Conservation (phyloP, 352 stramenopile genomes). For the Phytophthora citrophthora region DNA sequence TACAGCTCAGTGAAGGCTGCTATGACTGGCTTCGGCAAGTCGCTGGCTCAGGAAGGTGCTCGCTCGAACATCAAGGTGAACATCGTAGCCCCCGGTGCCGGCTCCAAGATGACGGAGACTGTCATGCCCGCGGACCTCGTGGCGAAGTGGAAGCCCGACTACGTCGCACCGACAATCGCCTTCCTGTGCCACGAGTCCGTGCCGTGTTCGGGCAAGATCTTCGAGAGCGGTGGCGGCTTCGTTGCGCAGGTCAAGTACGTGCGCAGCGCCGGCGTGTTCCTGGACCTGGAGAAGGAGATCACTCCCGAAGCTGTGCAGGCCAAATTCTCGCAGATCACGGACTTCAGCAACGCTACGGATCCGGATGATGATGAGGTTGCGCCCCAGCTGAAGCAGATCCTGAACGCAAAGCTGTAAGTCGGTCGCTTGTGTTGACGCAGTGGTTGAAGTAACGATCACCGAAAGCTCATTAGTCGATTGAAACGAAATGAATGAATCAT, state of each 20-base stretch:
- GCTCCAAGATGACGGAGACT: slow-evolving; percentile 88
- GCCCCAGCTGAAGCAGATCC: slow-evolving; percentile 84
- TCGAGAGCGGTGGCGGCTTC: slow-evolving; percentile 88
- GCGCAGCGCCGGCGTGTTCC: slow-evolving; percentile 69
- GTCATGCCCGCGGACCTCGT: slow-evolving; percentile 87
- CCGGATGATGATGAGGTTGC: slow-evolving; percentile 79
- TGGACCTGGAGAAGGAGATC: slow-evolving; percentile 76
- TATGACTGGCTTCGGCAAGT: slow-evolving; percentile 93
- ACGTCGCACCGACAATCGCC: slow-evolving; percentile 86
- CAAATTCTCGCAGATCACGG: slow-evolving; percentile 78
- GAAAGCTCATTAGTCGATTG: slow-evolving; percentile 11
- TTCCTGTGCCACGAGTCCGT: slow-evolving; percentile 89
- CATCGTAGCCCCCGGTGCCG: slow-evolving; percentile 84
- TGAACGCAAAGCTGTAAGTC: slow-evolving; percentile 73
- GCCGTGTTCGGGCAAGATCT: slow-evolving; percentile 74
- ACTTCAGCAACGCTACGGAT: slow-evolving; percentile 79
- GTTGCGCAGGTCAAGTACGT: slow-evolving; percentile 86
- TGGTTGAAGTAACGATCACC: slow-evolving; percentile 8
- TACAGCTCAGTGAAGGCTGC: slow-evolving; percentile 92
- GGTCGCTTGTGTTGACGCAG: slow-evolving; percentile 1
- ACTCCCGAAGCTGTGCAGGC: slow-evolving; percentile 78
- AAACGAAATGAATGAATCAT: slow-evolving; percentile 34
- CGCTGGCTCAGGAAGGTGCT: slow-evolving; percentile 88
- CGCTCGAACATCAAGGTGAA: slow-evolving; percentile 90
- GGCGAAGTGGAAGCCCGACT: slow-evolving; percentile 88